Conservation (phyloP, 139 green algal species). For the Gonium pectorale region DNA sequence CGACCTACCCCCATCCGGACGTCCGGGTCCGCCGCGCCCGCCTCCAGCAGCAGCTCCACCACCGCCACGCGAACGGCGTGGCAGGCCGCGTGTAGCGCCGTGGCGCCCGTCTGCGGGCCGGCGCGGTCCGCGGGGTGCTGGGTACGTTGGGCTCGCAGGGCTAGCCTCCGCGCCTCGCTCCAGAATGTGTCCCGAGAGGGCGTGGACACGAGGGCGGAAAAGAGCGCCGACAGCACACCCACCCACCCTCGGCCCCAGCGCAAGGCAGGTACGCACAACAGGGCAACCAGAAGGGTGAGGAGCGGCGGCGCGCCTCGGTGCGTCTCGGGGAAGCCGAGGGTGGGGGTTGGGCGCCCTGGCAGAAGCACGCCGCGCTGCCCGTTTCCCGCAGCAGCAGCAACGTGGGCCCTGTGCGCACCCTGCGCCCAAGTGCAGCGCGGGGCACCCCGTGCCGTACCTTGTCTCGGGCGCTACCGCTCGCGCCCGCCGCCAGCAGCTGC, state of each 20-base stretch:
- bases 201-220: too few species aligned
- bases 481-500: not conserved
- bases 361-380: too few species aligned
- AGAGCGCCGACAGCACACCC: too few species aligned
- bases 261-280: not conserved
- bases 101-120: not conserved
- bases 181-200: too few species aligned
- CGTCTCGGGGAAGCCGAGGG: not conserved
- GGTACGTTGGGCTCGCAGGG: too few species aligned
- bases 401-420: too few species aligned
- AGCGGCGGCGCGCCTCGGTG: not conserved
- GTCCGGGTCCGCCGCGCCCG: not conserved
- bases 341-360: too few species aligned
- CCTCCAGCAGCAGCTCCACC: not conserved
- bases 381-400: too few species aligned
- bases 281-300: not conserved
- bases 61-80: not conserved
- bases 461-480: not conserved
- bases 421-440: too few species aligned
- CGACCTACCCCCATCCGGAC: not conserved
- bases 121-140: too few species aligned
- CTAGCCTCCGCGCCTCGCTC: too few species aligned
- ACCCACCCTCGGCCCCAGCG: not conserved
- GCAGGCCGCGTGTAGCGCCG: not conserved
- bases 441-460: not conserved